Base-by-base conservation (phyloP, 495 filamentous ascomycete genomes). In the Penicillium samsonianum region DNA sequence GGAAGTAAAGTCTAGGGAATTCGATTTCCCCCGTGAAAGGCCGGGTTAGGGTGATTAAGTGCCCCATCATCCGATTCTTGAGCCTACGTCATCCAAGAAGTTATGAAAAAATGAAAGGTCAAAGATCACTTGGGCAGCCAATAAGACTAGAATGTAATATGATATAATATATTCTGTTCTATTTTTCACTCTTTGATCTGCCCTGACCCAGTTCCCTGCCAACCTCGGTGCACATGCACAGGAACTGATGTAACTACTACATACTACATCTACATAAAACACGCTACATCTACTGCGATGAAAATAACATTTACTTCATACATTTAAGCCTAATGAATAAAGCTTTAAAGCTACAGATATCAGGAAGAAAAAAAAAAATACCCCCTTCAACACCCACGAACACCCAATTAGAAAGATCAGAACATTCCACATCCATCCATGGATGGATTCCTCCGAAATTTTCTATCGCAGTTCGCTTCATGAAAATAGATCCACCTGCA, bases 61-160 rank as follows among this genome's bases (percentile, higher is more conserved):
- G 28, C 35, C 33, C 33, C 16, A 35, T 35, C 33, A 12, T 35
- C 16, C 17, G 11, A 50, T 40, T 14, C 16, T 19, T 9, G 30
- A 26, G 35, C 22, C 35, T 42, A 53, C 50, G 50, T 53, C 50
- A 41, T 38, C 49, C 35, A 33, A 37, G 33, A 25, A 16, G 11
- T 35, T 49, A 9, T 7, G 11, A 46, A 23, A 20, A 10, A 20
- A n/a, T 35, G 6, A 31, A n/a, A n/a, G n/a, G n/a, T n/a, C n/a
- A n/a, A n/a, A 31, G 17, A 17, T 4, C 23, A 38, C 4, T n/a
- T n/a, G n/a, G n/a, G n/a, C 30, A n/a, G 11, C 49, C 49, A 51
- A 51, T 51, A 5, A 51, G 20, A 28, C 6, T 38, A 26, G 11
- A 40, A 10, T 10, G 10, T 11, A 31, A 31, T 31, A 31, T 31